Evolutionary conservation across 139 green algal genomes (phyloP), one percentile per base, ranked within the genome.

Genomic region (Pseudopediastrum boryanum): DNA sequence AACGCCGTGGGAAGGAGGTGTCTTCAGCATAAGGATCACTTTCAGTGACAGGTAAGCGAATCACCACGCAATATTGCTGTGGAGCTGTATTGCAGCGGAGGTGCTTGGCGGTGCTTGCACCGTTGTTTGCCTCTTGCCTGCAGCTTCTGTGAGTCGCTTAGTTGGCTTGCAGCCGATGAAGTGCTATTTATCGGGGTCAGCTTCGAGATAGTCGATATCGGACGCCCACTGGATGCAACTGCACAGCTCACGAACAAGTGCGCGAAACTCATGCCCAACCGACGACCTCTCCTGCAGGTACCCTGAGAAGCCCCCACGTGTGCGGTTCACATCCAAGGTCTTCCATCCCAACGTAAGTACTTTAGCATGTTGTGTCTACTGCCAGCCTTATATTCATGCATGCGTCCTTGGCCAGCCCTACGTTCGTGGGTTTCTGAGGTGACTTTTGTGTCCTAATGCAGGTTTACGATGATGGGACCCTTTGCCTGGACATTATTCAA

Each of bases 401-500:
- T n/a, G n/a, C n/a, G n/a, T n/a, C n/a, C n/a, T n/a, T n/a, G n/a
- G n/a, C n/a, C n/a, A n/a, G n/a, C n/a, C n/a, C n/a, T n/a, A n/a
- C n/a, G n/a, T n/a, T n/a, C n/a, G n/a, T n/a, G n/a, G n/a, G n/a
- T n/a, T n/a, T n/a, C n/a, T n/a, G n/a, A n/a, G n/a, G n/a, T n/a
- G n/a, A n/a, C n/a, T n/a, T n/a, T n/a, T n/a, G n/a, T n/a, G n/a
- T 70, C 23, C 54, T 64, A 0, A 23, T 70, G 62, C 62, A 70
- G 64, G 81, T 89, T 3, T 97, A 97, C 73, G 80, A 33, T 8
- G 95, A 98, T 79, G 95, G 95, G 36, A 98, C 87, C 13, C 75
- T 98, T 36, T 98, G 95, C 88, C 79, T 98, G 79, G 94, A 98
- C 84, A 95, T 97, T 62, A 93, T 98, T 29, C 94, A 98, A 68